These are phyloP conservation scores for Cercospora berteroae DNA, from an alignment of 2,329 filamentous ascomycete species.

Conservation along the genomic window DNA sequence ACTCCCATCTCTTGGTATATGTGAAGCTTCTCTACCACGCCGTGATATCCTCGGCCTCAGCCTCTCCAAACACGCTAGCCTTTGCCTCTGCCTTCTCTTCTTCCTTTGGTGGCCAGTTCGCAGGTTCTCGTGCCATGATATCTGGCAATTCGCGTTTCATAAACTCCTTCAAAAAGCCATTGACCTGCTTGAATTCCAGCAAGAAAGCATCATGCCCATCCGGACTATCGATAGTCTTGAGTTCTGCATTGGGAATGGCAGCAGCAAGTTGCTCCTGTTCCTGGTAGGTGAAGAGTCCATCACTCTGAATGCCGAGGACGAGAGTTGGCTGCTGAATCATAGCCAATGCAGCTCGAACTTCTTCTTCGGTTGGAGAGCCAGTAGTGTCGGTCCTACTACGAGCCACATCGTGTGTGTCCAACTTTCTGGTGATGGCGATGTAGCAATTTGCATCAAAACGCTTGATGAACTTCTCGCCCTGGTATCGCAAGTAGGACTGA, in stretches of 20 bases:
- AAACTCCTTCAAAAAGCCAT: slow-evolving; percentile 80
- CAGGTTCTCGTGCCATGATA: slow-evolving; percentile 66
- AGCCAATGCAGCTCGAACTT: slow-evolving; percentile 70
- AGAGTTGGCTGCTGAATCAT: slow-evolving; percentile 85
- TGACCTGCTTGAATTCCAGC: slow-evolving; percentile 96
- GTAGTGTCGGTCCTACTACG: slow-evolving; percentile 26
- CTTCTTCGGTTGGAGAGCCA: slow-evolving; percentile 43
- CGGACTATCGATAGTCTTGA: slow-evolving; percentile 86
- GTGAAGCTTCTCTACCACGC: slow-evolving; percentile 63
- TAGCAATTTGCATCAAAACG: slow-evolving; percentile 99
- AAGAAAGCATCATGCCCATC: slow-evolving; percentile 97
- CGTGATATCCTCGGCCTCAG: slow-evolving; percentile 93
- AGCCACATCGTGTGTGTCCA: slow-evolving; percentile 88
- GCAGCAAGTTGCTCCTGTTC: slow-evolving; percentile 91
- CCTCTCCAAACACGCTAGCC: slow-evolving; percentile 90
- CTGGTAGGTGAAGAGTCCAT: slow-evolving; percentile 94
- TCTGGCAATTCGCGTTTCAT: slow-evolving; percentile 78
- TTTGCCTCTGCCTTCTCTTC: slow-evolving; percentile 67
- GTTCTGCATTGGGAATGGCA: slow-evolving; percentile 70
- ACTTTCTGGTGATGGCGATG: slow-evolving; percentile 95
- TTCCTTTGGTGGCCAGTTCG: slow-evolving; percentile 45
- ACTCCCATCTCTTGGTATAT: too few species aligned
- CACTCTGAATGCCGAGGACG: slow-evolving; percentile 90
- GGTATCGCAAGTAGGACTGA: slow-evolving; percentile 95
- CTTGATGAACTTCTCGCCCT: slow-evolving; percentile 93